These are phyloP conservation scores for Odontarrhena argentea DNA, from an alignment of 345 rosid species.

Conservation along the genomic window DNA sequence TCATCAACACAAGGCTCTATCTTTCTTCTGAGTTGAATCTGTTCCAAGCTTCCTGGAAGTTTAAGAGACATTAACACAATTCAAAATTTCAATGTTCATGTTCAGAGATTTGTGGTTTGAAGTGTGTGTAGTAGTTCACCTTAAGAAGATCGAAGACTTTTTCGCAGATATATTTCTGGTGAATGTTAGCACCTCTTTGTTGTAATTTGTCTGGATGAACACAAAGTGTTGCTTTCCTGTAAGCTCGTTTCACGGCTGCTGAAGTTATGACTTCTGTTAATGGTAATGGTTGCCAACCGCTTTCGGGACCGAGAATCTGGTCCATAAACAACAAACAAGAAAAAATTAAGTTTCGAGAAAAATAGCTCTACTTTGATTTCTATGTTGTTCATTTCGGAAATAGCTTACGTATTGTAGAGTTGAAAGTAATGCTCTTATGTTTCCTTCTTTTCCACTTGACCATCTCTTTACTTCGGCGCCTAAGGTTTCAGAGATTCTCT, in stretches of 20 bases:
- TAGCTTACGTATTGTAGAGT: conserved; percentile 91
- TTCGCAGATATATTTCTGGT: conserved; percentile 89
- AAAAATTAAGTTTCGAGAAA: background rate
- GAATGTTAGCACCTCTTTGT: conserved; percentile 90
- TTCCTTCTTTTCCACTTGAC: conserved; percentile 94
- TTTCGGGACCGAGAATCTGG: conserved; percentile 86
- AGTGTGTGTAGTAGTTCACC: conserved; percentile 45
- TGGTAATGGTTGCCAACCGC: conserved; percentile 97
- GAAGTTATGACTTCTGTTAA: conserved; percentile 92
- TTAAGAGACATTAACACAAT: conserved; percentile 10
- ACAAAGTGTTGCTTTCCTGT: conserved; percentile 95
- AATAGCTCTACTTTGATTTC: background rate
- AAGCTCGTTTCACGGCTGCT: conserved; percentile 92
- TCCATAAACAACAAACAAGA: conserved; percentile 19
- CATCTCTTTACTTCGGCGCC: conserved; percentile 95
- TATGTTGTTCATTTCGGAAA: background rate
- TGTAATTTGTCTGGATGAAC: conserved; percentile 98
- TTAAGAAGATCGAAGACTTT: conserved; percentile 96
- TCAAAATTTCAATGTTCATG: conserved; percentile 1
- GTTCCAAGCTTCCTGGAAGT: conserved; percentile 91
- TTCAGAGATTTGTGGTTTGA: conserved; percentile 2
- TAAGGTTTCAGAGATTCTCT: conserved; percentile 87
- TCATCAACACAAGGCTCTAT: conserved; percentile 41
- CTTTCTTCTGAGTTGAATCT: conserved; percentile 93
- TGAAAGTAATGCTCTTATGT: conserved; percentile 90